Percentiles rank a stretch among this genome's conserved stretches.
Evolutionary conservation across 805 yeast species (phyloP).

Genomic region (Komagataella pseudopastoris): DNA sequence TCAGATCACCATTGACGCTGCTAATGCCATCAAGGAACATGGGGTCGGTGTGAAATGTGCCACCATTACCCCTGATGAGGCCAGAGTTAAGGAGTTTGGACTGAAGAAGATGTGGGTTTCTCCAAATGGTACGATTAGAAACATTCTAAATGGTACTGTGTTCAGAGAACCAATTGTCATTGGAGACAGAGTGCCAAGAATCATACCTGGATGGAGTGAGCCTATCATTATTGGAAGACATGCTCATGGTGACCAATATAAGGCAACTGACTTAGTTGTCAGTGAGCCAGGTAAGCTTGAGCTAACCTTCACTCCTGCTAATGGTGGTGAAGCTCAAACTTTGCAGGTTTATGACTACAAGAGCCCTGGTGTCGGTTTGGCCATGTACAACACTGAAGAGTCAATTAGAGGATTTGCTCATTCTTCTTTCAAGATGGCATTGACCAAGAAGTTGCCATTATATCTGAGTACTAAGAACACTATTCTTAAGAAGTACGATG

Average conservation of each 20-base stretch:
- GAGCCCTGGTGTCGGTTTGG: constrained; percentile 61
- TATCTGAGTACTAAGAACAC: constrained; percentile 70
- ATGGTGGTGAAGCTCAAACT: constrained; percentile 34
- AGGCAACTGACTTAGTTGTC: constrained; percentile 61
- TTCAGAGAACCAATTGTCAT: constrained; percentile 78
- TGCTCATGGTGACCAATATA: constrained; percentile 77
- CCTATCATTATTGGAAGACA: constrained; percentile 82
- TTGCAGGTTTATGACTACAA: constrained; percentile 48
- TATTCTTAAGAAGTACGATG: constrained; percentile 70
- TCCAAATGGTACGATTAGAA: constrained; percentile 77
- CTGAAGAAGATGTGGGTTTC: constrained; percentile 77
- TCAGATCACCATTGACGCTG: constrained; percentile 66
- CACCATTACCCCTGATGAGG: constrained; percentile 76
- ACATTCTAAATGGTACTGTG: constrained; percentile 71
- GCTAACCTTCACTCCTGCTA: constrained; percentile 50
- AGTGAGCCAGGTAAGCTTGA: constrained; percentile 57
- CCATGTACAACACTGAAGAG: constrained; percentile 77
- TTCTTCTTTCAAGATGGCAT: constrained; percentile 65
- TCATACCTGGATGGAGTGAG: constrained; percentile 69
- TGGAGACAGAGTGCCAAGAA: constrained; percentile 55
- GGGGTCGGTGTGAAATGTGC: constrained; percentile 83
- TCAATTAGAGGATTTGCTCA: constrained; percentile 70
- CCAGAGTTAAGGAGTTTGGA: constrained; percentile 59
- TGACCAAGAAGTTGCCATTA: constrained; percentile 47
- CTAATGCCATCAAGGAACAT: constrained; percentile 56